phyloP scores from a whole-genome alignment of 169 alveolate species.

The Plasmodium inui region DNA sequence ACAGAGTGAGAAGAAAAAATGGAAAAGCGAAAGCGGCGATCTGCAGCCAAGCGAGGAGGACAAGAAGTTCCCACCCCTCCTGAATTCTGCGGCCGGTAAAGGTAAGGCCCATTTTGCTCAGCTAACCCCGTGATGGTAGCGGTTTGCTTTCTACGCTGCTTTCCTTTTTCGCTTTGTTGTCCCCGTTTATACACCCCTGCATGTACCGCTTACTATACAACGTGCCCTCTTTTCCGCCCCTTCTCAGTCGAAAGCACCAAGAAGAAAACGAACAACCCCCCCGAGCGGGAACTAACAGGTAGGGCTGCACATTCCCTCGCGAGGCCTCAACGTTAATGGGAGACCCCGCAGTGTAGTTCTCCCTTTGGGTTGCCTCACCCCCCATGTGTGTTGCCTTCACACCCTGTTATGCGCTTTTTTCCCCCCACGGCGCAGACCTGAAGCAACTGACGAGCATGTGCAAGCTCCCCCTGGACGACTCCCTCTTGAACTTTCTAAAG shows the following conservation, averaged over 20 bases:
- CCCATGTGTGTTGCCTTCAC: not conserved
- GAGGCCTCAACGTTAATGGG: not conserved
- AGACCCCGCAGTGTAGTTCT: not conserved
- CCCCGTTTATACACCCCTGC: not conserved
- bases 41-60: constrained; percentile 1
- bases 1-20: constrained; percentile 20
- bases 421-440: constrained; percentile 8
- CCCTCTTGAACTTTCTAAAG: constrained; percentile 48
- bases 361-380: not conserved
- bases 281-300: constrained; percentile 45
- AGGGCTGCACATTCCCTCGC: not conserved
- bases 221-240: not conserved
- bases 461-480: constrained; percentile 69
- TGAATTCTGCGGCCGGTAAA: constrained; percentile 5
- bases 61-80: constrained; percentile 48
- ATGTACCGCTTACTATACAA: not conserved
- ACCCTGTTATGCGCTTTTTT: not conserved
- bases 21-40: constrained; percentile 44
- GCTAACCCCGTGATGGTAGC: not conserved
- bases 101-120: not conserved
- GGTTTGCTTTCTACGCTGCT: not conserved
- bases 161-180: not conserved
- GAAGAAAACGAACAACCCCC: constrained; percentile 24
- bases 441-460: constrained; percentile 55
- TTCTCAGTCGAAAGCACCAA: constrained; percentile 29